These are phyloP conservation scores for Hypoxylon lenormandii DNA, from an alignment of 495 filamentous ascomycete species.

Conservation along the genomic window DNA sequence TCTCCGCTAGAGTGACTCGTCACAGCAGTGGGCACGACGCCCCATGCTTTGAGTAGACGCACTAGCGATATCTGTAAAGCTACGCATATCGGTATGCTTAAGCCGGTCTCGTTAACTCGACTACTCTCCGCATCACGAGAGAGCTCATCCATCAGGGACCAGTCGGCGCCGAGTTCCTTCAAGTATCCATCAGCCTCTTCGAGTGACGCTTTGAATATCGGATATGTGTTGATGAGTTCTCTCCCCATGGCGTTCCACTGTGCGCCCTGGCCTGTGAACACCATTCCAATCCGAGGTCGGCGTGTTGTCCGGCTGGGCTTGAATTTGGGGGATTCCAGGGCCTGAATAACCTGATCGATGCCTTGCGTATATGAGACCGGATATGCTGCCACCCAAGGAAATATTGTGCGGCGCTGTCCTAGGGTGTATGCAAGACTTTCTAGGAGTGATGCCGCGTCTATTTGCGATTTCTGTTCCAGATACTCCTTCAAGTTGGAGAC, in stretches of 20 bases:
- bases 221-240: conserved; percentile 51
- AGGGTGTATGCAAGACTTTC: background rate
- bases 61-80: conserved; percentile 59
- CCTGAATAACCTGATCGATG: background rate
- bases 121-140: background rate
- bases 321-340: background rate
- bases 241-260: conserved; percentile 64
- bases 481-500: background rate
- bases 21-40: conserved; percentile 58
- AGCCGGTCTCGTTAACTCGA: background rate
- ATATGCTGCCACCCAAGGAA: background rate
- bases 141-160: background rate
- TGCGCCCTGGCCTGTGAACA: conserved; percentile 58
- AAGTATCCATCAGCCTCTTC: background rate
- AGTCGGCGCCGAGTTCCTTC: background rate
- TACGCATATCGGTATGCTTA: conserved; percentile 50
- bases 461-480: background rate
- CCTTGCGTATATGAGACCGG: background rate
- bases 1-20: conserved; percentile 68
- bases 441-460: background rate
- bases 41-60: conserved; percentile 58
- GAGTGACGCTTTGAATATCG: conserved; percentile 15
- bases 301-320: background rate
- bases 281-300: conserved; percentile 30
- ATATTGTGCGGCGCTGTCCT: background rate